phyloP scores from a whole-genome alignment of 2,329 filamentous ascomycete genomes.

The Dichotomopilus funicola region DNA sequence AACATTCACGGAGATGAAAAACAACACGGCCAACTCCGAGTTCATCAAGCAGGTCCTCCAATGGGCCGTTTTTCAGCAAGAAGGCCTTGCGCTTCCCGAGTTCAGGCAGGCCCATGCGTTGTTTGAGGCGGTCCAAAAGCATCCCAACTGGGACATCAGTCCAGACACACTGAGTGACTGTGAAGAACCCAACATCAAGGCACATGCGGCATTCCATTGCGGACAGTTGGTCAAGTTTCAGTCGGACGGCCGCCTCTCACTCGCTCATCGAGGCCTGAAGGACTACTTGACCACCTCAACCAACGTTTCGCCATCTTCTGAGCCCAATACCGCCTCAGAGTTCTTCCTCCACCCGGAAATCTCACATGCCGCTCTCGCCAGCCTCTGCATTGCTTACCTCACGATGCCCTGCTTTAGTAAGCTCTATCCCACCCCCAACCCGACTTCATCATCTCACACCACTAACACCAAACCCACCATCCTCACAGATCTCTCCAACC shows the following conservation, averaged over 20 bases:
- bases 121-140: neutral
- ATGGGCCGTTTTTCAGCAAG: neutral
- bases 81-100: neutral
- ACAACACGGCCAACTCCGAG: neutral
- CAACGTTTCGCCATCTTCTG: neutral
- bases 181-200: neutral
- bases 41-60: neutral
- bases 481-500: neutral
- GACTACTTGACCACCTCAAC: neutral
- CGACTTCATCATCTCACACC: neutral
- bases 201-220: neutral
- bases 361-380: neutral
- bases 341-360: neutral
- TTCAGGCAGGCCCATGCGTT: neutral
- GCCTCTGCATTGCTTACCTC: neutral
- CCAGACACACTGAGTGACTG: neutral
- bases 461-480: neutral
- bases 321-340: neutral
- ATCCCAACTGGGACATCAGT: neutral
- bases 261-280: neutral
- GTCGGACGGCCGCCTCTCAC: neutral
- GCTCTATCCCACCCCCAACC: neutral
- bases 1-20: neutral
- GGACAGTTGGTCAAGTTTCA: neutral
- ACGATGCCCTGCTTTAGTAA: neutral